phyloP scores from a whole-genome alignment of 1,284 basidiomycete genomes.

The Pyrrhoderma noxium region DNA sequence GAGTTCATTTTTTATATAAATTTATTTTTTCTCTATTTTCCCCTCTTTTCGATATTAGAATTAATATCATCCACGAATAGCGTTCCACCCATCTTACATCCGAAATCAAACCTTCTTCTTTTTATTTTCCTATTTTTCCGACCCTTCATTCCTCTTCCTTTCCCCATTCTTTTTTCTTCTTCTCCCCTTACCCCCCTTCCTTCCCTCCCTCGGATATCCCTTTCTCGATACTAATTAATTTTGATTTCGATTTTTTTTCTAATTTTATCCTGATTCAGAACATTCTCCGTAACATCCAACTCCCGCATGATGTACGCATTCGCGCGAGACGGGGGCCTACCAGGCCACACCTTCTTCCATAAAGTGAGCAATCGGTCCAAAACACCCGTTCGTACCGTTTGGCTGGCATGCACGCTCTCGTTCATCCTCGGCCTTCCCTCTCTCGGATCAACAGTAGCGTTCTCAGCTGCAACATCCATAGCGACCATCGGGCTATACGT shows the following conservation, averaged over 20 bases:
- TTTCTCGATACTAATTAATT: too few species aligned
- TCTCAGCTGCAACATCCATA: slow-evolving; percentile 67
- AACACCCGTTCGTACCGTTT: slow-evolving; percentile 69
- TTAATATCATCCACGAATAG: not conserved
- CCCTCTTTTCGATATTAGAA: not conserved
- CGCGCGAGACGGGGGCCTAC: slow-evolving; percentile 62
- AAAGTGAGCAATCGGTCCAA: slow-evolving; percentile 51
- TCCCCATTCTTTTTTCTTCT: not conserved
- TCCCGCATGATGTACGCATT: slow-evolving; percentile 78
- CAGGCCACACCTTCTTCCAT: slow-evolving; percentile 58
- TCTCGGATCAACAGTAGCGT: slow-evolving; percentile 64
- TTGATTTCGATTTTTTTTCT: too few species aligned
- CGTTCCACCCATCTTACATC: too few species aligned
- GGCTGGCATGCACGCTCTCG: slow-evolving; percentile 71
- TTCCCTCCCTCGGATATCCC: too few species aligned
- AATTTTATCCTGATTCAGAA: slow-evolving; percentile 28
- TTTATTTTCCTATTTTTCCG: too few species aligned
- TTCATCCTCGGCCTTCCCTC: slow-evolving; percentile 68
- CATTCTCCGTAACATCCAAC: slow-evolving; percentile 70
- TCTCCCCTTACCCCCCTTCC: too few species aligned
- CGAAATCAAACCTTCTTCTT: too few species aligned
- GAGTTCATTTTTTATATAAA: slow-evolving; percentile 17
- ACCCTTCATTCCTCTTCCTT: too few species aligned
- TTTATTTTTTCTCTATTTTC: not conserved
- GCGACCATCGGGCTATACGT: slow-evolving; percentile 74